Evolutionary conservation across 2,329 filamentous ascomycete species (phyloP), one percentile per base, ranked within the genome.

Genomic region (Rhynchosporium agropyri): DNA sequence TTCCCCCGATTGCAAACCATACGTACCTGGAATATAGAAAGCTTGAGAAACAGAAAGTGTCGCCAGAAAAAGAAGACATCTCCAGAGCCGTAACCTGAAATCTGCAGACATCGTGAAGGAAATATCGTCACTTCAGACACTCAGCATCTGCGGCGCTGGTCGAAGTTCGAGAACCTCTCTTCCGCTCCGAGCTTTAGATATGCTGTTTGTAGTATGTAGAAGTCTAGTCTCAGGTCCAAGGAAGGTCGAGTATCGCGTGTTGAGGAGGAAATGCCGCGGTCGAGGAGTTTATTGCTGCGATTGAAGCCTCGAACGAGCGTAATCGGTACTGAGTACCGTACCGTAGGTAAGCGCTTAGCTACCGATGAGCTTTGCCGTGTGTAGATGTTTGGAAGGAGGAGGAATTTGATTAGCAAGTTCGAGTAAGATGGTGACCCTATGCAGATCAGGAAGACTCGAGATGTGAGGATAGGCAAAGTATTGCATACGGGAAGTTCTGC

Each of bases 11-110:
- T 33, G 12, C 2, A 38, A 43, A 4, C 36, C 12, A 1, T 9
- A 29, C 51, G 33, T 83, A 94, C 91, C 91, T 71, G 92, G 92
- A 70, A 96, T 89, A 76, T 96, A 96, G 76, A 96, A 96, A 43
- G 89, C 90, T 59, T 87, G 79, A 20, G 79, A 78, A 63, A 80
- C 79, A 38, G 81, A 81, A 61, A 83, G 68, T 58, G 77, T 71
- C 15, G 81, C 70, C 51, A 80, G 71, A 28, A 84, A 76, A 60
- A 84, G 67, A 42, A 87, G 73, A 73, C 79, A 82, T 70, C 77
- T 75, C 69, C 77, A 72, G 61, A 68, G 76, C 69, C 68, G 73
- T 74, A 67, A 72, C 67, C 68, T 65, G 61, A 68, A 70, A 50
- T 70, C 63, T 29, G 62, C 46, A 50, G 66, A 67, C 65, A 68